A percentile compares a stretch with the other conserved stretches of the same genome.
Evolutionary conservation across 2,329 filamentous ascomycete genomes (phyloP).

Genomic region (Microsporum canis): DNA sequence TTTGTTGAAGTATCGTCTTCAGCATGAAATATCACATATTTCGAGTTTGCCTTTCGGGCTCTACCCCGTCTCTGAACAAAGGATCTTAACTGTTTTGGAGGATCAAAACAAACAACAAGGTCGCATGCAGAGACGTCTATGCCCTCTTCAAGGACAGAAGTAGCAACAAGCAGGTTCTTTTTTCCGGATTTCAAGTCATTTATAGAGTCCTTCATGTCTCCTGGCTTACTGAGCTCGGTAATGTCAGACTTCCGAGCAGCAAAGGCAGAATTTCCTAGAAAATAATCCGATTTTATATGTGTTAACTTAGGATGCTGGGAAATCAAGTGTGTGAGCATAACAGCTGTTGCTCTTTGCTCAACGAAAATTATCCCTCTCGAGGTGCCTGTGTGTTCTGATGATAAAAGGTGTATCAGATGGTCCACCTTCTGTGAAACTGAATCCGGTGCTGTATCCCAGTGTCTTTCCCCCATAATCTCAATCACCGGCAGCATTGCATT

Average conservation of each 20-base stretch:
- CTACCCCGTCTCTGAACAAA: conserved; percentile 56
- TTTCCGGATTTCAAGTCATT: conserved; percentile 43
- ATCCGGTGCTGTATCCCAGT: conserved; percentile 16
- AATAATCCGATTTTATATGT: conserved; percentile 34
- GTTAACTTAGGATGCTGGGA: conserved; percentile 39
- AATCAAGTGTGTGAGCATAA: conserved; percentile 49
- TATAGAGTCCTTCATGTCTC: conserved; percentile 41
- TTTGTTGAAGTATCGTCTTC: conserved; percentile 26
- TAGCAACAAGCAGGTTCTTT: conserved; percentile 48
- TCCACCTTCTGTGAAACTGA: conserved; percentile 47
- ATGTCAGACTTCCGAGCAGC: conserved; percentile 37
- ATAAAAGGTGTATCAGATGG: conserved; percentile 45
- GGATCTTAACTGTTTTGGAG: conserved; percentile 50
- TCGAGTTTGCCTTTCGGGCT: conserved; percentile 47
- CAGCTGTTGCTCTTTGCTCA: conserved; percentile 49
- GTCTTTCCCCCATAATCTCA: neutral
- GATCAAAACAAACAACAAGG: conserved; percentile 53
- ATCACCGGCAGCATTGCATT: conserved; percentile 25
- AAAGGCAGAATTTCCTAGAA: conserved; percentile 42
- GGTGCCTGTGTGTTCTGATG: conserved; percentile 34
- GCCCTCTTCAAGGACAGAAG: conserved; percentile 49
- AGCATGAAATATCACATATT: conserved; percentile 42
- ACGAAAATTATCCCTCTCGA: conserved; percentile 56
- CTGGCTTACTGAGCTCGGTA: conserved; percentile 38
- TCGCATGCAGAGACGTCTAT: conserved; percentile 54